Conservation (phyloP, 2,329 filamentous ascomycete genomes). For the Didymella keratinophila region DNA sequence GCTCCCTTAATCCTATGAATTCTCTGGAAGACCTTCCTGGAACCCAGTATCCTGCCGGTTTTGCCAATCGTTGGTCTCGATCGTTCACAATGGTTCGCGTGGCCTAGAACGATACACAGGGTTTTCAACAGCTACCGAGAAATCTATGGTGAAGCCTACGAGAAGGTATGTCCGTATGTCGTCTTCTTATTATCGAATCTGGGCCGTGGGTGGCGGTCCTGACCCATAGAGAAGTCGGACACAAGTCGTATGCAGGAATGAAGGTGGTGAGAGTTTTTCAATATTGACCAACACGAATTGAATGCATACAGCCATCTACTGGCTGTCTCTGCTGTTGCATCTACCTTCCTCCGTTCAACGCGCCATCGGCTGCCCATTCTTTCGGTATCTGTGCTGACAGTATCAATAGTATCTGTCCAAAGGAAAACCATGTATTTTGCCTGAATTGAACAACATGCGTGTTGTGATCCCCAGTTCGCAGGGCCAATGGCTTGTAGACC, state of each 20-base stretch:
- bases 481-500: slow-evolving; percentile 4
- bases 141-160: background rate
- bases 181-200: background rate
- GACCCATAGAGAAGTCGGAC: no score
- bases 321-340: no score
- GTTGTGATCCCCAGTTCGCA: background rate
- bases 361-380: no score
- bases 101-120: background rate
- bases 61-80: slow-evolving; percentile 4
- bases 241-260: no score
- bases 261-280: no score
- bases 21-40: background rate
- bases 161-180: background rate
- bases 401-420: background rate
- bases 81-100: slow-evolving; percentile 5
- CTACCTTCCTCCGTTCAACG: no score
- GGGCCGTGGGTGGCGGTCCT: no score
- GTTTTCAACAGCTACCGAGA: background rate
- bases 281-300: no score
- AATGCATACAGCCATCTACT: no score
- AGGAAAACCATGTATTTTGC: slow-evolving; percentile 3
- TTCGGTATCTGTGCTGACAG: background rate
- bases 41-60: background rate
- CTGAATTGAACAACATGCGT: background rate
- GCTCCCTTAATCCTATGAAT: background rate